A percentile compares a stretch with the other conserved stretches of the same genome.
Conservation (phyloP, 2,329 filamentous ascomycete species). For the Fusarium veterinarium region DNA sequence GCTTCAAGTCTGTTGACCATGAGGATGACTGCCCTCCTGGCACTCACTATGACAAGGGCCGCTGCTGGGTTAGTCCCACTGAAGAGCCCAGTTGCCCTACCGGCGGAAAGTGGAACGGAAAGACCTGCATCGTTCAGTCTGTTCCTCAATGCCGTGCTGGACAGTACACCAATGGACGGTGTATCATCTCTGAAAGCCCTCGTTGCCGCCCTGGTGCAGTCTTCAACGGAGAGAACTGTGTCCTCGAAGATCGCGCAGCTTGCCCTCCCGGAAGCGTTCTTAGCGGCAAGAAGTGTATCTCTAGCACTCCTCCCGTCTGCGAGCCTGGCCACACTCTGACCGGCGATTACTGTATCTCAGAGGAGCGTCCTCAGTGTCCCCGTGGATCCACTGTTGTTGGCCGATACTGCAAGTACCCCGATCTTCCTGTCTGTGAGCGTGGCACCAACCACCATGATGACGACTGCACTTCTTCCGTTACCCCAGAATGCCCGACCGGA, state of each 20-base stretch:
- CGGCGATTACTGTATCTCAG: neutral
- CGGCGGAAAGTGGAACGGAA: neutral
- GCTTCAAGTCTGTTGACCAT: neutral
- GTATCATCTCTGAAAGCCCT: neutral
- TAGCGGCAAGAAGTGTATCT: constrained; percentile 13
- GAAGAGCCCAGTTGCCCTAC: neutral
- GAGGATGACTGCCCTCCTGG: neutral
- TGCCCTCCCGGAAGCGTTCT: constrained; percentile 3
- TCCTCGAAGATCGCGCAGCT: neutral
- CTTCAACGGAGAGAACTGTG: constrained; percentile 6
- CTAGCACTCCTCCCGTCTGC: neutral
- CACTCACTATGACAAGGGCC: neutral
- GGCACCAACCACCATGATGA: constrained; percentile 1
- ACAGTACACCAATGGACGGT: constrained; percentile 1
- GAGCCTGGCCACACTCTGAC: neutral
- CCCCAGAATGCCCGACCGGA: neutral
- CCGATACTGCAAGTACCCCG: constrained; percentile 8
- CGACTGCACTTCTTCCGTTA: neutral
- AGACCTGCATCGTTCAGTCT: neutral
- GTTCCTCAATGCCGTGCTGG: neutral
- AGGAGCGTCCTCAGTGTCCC: neutral
- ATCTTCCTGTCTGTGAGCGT: constrained; percentile 3
- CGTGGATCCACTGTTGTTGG: neutral
- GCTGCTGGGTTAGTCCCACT: neutral
- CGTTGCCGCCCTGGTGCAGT: neutral